Evolutionary conservation across 179 eudicot genomes (phyloP).

Genomic region (Vitellaria paradoxa): DNA sequence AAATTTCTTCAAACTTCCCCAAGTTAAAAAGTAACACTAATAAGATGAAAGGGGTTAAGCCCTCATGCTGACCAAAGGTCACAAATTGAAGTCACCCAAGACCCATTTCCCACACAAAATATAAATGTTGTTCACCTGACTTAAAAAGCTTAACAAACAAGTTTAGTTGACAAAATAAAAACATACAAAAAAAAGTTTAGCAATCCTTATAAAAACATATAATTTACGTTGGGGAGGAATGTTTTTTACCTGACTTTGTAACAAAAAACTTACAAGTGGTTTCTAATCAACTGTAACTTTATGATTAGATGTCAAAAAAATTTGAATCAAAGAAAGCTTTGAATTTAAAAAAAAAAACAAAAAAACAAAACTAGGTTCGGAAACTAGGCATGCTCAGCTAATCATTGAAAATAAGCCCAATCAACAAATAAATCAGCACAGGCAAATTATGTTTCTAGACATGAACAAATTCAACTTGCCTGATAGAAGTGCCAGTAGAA

Average conservation of each 20-base stretch:
- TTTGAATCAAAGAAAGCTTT: not conserved
- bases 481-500: conserved; percentile 99
- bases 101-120: too few species aligned
- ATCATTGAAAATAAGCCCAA: not conserved
- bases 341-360: not conserved
- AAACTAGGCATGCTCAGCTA: not conserved
- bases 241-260: not conserved
- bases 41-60: too few species aligned
- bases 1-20: not conserved
- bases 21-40: not conserved
- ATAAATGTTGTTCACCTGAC: too few species aligned
- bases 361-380: not conserved
- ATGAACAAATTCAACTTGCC: conserved; percentile 42
- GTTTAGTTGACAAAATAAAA: too few species aligned
- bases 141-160: too few species aligned
- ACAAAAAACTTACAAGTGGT: not conserved
- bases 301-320: not conserved
- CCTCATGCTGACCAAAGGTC: too few species aligned
- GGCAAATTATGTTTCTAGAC: not conserved
- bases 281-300: not conserved
- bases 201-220: not conserved
- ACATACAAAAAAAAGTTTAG: not conserved
- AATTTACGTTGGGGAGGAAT: not conserved
- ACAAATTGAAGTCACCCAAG: too few species aligned
- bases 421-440: not conserved